Conservation (phyloP, 2,329 filamentous ascomycete species). For the Aspergillus sp. region DNA sequence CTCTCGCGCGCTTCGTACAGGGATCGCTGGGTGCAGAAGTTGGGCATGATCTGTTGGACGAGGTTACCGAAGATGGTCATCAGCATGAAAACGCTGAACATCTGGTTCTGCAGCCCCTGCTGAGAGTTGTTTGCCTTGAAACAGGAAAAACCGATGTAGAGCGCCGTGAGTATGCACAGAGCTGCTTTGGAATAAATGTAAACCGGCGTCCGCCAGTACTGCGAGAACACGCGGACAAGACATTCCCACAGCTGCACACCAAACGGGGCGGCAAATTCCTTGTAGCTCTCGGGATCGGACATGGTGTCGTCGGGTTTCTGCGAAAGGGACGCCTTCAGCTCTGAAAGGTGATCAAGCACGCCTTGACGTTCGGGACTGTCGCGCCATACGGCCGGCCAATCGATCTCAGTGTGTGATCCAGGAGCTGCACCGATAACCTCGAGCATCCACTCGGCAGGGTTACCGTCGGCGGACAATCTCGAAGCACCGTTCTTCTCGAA, state of each 20-base stretch:
- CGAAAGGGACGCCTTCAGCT: constrained; percentile 36
- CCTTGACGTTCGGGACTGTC: constrained; percentile 47
- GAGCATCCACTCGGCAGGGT: constrained; percentile 70
- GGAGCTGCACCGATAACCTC: constrained; percentile 51
- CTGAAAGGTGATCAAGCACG: constrained; percentile 49
- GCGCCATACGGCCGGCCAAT: constrained; percentile 58
- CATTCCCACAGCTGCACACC: constrained; percentile 57
- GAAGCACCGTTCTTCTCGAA: constrained; percentile 58
- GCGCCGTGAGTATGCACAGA: constrained; percentile 55
- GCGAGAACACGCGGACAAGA: constrained; percentile 67
- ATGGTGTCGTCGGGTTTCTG: constrained; percentile 30
- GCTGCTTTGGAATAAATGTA: constrained; percentile 79
- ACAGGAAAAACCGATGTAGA: constrained; percentile 82
- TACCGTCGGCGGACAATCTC: constrained; percentile 51
- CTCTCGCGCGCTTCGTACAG: constrained; percentile 53
- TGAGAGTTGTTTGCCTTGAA: constrained; percentile 63
- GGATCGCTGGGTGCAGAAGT: constrained; percentile 49
- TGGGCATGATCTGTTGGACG: constrained; percentile 47
- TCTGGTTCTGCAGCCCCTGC: constrained; percentile 80
- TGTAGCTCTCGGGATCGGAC: constrained; percentile 48
- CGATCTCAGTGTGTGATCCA: constrained; percentile 52
- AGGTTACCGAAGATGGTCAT: constrained; percentile 64
- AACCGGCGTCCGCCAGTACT: constrained; percentile 82
- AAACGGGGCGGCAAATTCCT: constrained; percentile 76
- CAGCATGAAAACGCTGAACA: constrained; percentile 83